These are phyloP conservation scores for Blastosporella zonata DNA, from an alignment of 1,284 basidiomycete genomes.

Conservation along the genomic window DNA sequence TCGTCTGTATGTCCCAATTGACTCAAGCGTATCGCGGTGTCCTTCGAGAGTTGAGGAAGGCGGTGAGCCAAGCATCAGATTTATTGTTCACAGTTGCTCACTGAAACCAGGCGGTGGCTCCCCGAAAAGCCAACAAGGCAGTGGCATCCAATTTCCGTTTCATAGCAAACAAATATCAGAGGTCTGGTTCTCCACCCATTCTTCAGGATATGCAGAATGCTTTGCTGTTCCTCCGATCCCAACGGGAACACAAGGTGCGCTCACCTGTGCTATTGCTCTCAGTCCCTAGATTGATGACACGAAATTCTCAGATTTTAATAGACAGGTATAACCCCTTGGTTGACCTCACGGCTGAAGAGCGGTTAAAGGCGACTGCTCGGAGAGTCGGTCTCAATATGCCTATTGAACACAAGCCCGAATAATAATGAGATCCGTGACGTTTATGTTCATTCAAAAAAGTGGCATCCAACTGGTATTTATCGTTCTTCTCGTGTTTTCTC, in stretches of 20 bases:
- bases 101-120: constrained; percentile 24
- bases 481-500: too few relatives aligned
- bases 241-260: constrained; percentile 52
- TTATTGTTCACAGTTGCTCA: not conserved
- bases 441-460: not conserved
- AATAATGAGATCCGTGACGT: not conserved
- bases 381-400: constrained; percentile 84
- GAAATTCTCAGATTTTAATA: constrained; percentile 53
- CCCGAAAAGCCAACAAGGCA: constrained; percentile 32
- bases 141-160: constrained; percentile 52
- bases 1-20: constrained; percentile 27
- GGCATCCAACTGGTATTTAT: too few relatives aligned
- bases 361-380: constrained; percentile 79
- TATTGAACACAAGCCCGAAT: constrained; percentile 24
- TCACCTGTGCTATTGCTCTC: not conserved
- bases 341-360: constrained; percentile 76
- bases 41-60: constrained; percentile 40
- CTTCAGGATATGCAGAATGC: constrained; percentile 62
- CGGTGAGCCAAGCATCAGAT: constrained; percentile 27
- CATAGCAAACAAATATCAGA: constrained; percentile 47
- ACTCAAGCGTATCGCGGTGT: constrained; percentile 36
- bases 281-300: not conserved
- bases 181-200: constrained; percentile 26
- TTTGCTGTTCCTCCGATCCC: constrained; percentile 69
- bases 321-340: constrained; percentile 85